Conservation (phyloP, 192 early-diverging fungal genomes). For the Coemansia sp. region DNA sequence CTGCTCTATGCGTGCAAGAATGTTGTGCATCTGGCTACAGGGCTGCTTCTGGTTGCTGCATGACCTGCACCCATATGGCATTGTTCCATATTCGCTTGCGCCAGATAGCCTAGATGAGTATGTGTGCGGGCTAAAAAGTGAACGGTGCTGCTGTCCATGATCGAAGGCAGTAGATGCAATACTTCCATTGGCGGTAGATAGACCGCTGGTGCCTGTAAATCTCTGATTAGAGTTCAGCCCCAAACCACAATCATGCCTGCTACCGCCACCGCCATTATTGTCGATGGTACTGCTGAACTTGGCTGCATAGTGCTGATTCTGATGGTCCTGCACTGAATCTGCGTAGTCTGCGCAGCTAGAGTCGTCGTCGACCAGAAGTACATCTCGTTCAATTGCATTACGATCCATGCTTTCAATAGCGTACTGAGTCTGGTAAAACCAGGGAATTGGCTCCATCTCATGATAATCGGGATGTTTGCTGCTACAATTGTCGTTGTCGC, state of each 20-base stretch:
- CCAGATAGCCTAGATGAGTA: background rate
- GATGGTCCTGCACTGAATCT: background rate
- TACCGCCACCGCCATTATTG: no score
- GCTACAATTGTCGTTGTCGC: background rate
- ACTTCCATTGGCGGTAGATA: conserved; percentile 11
- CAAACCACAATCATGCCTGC: no score
- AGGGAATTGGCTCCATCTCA: conserved; percentile 6
- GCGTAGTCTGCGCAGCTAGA: conserved; percentile 35
- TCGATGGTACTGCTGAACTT: no score
- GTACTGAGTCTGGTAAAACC: conserved; percentile 21
- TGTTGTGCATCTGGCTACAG: conserved; percentile 13
- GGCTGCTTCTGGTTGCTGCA: conserved; percentile 10
- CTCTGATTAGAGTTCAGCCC: background rate
- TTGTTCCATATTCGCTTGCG: background rate
- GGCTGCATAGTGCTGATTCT: no score
- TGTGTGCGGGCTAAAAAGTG: background rate
- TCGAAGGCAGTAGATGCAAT: conserved; percentile 9
- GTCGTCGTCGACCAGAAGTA: conserved; percentile 39
- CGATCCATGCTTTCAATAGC: background rate
- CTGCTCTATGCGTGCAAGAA: conserved; percentile 34
- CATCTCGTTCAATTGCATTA: conserved; percentile 3
- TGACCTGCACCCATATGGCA: background rate
- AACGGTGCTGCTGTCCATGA: background rate
- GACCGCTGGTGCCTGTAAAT: conserved; percentile 5
- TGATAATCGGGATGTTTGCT: background rate